These are phyloP conservation scores for Ascochyta lentis DNA, from an alignment of 2,329 filamentous ascomycete genomes.

Conservation along the genomic window DNA sequence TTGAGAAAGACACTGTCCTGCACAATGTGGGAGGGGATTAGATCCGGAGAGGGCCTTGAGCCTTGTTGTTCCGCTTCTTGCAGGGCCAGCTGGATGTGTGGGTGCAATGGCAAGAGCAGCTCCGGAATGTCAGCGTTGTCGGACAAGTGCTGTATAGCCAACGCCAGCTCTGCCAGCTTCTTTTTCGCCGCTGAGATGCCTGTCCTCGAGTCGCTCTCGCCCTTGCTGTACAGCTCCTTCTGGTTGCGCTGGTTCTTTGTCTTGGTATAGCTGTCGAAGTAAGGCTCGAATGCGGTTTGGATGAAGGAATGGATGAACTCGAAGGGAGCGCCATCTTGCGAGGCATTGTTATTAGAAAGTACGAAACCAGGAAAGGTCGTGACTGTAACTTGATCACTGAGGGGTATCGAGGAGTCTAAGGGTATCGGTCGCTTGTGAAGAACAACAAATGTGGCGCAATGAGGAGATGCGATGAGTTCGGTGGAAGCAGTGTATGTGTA, in stretches of 20 bases:
- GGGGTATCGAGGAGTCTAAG: conserved; percentile 81
- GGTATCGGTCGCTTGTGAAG: conserved; percentile 89
- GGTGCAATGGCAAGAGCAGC: conserved; percentile 84
- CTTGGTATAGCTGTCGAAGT: conserved; percentile 96
- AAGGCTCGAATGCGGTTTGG: conserved; percentile 89
- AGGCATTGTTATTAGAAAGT: conserved; percentile 69
- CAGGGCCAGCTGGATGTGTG: conserved; percentile 83
- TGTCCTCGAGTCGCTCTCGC: conserved; percentile 88
- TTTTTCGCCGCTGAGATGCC: conserved; percentile 98
- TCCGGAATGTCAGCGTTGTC: conserved; percentile 98
- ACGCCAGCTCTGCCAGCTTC: conserved; percentile 90
- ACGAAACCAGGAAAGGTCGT: conserved; percentile 88
- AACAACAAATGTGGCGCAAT: conserved; percentile 85
- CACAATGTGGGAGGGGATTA: conserved; percentile 77
- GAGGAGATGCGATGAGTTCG: conserved; percentile 79
- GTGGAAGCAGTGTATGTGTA: conserved; percentile 82
- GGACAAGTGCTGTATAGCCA: conserved; percentile 88
- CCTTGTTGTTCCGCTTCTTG: conserved; percentile 75
- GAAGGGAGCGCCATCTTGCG: conserved; percentile 83
- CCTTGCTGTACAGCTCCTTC: conserved; percentile 67
- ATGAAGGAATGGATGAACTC: conserved; percentile 92
- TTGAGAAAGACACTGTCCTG: conserved; percentile 93
- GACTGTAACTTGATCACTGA: conserved; percentile 89
- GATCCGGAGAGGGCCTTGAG: conserved; percentile 74
- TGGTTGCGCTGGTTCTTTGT: conserved; percentile 67